Percentiles rank a stretch among this genome's conserved stretches.
Evolutionary conservation across 108 stramenopile genomes (phyloP).

Genomic region (Discostella pseudostelligera): DNA sequence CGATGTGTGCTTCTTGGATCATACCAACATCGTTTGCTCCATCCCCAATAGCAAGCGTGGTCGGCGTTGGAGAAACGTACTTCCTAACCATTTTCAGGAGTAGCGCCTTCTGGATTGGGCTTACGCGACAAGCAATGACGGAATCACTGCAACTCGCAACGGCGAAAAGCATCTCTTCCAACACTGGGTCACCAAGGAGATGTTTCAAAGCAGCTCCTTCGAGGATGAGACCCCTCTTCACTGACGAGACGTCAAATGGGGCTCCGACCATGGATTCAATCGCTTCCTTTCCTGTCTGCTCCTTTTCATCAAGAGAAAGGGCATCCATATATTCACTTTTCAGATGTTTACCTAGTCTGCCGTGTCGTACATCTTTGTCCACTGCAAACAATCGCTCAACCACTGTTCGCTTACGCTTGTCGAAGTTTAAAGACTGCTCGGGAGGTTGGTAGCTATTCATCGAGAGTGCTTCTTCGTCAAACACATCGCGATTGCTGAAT

Average conservation of each 20-base stretch:
- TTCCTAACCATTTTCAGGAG: slow-evolving; percentile 86
- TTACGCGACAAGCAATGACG: slow-evolving; percentile 95
- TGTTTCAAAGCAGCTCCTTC: slow-evolving; percentile 88
- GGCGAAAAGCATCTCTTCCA: slow-evolving; percentile 84
- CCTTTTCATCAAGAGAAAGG: slow-evolving; percentile 30
- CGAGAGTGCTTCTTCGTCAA: slow-evolving; percentile 80
- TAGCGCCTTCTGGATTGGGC: slow-evolving; percentile 91
- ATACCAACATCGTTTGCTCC: slow-evolving; percentile 98
- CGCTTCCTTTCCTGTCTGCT: slow-evolving; percentile 24
- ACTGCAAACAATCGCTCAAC: slow-evolving; percentile 81
- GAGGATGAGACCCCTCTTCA: slow-evolving; percentile 81
- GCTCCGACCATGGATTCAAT: slow-evolving; percentile 25
- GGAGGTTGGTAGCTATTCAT: slow-evolving; percentile 65
- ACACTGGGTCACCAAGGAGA: slow-evolving; percentile 68
- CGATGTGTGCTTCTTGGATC: slow-evolving; percentile 95
- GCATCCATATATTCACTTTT: slow-evolving; percentile 55
- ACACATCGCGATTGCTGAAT: slow-evolving; percentile 38
- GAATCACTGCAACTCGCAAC: slow-evolving; percentile 80
- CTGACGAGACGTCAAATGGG: slow-evolving; percentile 16
- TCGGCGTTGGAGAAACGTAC: slow-evolving; percentile 82
- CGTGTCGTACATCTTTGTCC: slow-evolving; percentile 76
- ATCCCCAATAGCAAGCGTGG: slow-evolving; percentile 97
- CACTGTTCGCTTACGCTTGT: slow-evolving; percentile 63
- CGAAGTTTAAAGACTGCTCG: slow-evolving; percentile 53
- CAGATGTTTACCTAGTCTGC: slow-evolving; percentile 69